Percentiles rank a stretch among this genome's conserved stretches.
These are phyloP conservation scores for Coccomyxa sp. DNA, from an alignment of 139 green algal species.

Conservation along the genomic window DNA sequence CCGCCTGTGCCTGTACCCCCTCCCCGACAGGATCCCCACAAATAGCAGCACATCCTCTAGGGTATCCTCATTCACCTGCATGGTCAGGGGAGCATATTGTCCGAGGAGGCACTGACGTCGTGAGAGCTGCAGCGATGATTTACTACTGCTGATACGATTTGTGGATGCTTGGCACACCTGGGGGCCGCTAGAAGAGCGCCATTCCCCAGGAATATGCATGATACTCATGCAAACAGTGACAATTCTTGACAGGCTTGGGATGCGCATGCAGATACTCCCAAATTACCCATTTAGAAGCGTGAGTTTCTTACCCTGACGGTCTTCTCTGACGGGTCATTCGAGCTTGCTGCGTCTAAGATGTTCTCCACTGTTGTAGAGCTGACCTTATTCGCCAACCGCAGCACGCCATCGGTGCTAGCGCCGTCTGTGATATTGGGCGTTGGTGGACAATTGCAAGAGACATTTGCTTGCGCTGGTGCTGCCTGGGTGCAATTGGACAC, in stretches of 20 bases:
- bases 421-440: neutral
- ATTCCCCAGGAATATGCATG: no score
- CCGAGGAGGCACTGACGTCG: no score
- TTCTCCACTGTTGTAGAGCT: constrained; percentile 1
- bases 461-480: no score
- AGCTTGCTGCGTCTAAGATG: neutral
- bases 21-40: constrained; percentile 40
- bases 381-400: neutral
- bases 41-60: constrained; percentile 31
- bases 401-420: neutral
- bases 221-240: no score
- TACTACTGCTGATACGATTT: no score
- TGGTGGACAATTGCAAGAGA: neutral
- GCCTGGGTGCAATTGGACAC: no score
- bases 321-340: neutral
- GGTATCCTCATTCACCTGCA: constrained; percentile 4
- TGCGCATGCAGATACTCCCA: no score
- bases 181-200: no score
- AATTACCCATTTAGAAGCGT: neutral
- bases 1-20: constrained; percentile 30
- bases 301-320: neutral
- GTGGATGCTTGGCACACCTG: no score
- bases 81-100: no score
- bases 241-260: no score
- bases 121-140: no score